Evolutionary conservation across 495 filamentous ascomycete species (phyloP).

Genomic region (Talaromyces nanjingensis): DNA sequence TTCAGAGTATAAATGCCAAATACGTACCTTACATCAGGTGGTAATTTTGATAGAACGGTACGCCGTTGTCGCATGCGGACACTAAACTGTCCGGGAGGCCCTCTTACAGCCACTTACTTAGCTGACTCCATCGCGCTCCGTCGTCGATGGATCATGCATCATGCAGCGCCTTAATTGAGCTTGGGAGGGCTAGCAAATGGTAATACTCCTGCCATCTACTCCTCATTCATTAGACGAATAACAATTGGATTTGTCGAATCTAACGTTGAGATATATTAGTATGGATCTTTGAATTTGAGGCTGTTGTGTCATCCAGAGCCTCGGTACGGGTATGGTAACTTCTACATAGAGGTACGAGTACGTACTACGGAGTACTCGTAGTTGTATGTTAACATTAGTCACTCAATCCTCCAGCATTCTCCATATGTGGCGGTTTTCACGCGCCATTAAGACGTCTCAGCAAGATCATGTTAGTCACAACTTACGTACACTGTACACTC

Average conservation of each 20-base stretch:
- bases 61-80: neutral
- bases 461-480: neutral
- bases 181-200: neutral
- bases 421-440: neutral
- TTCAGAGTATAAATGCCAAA: neutral
- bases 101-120: neutral
- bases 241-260: neutral
- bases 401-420: neutral
- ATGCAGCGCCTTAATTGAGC: neutral
- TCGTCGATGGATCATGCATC: neutral
- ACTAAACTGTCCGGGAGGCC: neutral
- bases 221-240: neutral
- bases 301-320: neutral
- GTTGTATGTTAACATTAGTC: neutral
- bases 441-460: neutral
- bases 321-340: neutral
- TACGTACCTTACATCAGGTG: neutral
- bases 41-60: neutral
- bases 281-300: neutral
- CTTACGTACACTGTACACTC: neutral
- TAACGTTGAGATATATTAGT: neutral
- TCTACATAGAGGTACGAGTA: neutral
- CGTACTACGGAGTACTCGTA: neutral
- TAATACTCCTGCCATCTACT: neutral
- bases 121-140: neutral